phyloP scores from a whole-genome alignment of 495 filamentous ascomycete species.

The Penicillium nucicola region DNA sequence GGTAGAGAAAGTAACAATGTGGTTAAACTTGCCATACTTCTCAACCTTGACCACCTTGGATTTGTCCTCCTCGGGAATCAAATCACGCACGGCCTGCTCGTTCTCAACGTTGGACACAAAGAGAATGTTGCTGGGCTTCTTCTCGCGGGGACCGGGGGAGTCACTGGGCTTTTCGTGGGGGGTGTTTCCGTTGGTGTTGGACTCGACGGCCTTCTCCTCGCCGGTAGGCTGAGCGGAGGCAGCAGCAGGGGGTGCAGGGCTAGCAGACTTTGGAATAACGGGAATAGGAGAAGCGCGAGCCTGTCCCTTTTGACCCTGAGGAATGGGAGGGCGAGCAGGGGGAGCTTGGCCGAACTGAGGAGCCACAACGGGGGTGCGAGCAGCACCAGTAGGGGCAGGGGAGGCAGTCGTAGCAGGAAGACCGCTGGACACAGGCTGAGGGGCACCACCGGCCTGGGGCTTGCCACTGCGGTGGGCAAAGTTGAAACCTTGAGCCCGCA shows the following conservation, averaged over 20 bases:
- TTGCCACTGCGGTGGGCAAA: constrained; percentile 81
- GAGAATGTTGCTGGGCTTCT: constrained; percentile 68
- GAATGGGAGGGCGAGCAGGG: constrained; percentile 31
- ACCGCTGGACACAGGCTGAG: constrained; percentile 32
- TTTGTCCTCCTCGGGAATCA: constrained; percentile 79
- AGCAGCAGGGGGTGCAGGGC: constrained; percentile 46
- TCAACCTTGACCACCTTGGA: constrained; percentile 75
- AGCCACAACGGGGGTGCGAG: constrained; percentile 24
- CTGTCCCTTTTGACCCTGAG: constrained; percentile 37
- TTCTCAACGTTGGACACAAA: constrained; percentile 78
- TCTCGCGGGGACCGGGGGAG: constrained; percentile 40
- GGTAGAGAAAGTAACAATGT: constrained; percentile 75
- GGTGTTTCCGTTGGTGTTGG: constrained; percentile 36
- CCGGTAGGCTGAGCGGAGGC: constrained; percentile 33
- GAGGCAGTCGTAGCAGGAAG: constrained; percentile 40
- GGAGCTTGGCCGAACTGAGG: constrained; percentile 45
- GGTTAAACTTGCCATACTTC: constrained; percentile 69
- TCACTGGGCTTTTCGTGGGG: constrained; percentile 38
- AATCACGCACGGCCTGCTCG: constrained; percentile 71
- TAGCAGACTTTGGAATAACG: constrained; percentile 53
- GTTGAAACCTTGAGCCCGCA: constrained; percentile 99
- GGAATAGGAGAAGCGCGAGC: constrained; percentile 48
- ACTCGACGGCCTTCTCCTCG: constrained; percentile 31
- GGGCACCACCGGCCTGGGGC: constrained; percentile 34
- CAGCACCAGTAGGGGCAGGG: constrained; percentile 31